phyloP scores from a whole-genome alignment of 78 protist genomes.

The Isochrysis galbana region DNA sequence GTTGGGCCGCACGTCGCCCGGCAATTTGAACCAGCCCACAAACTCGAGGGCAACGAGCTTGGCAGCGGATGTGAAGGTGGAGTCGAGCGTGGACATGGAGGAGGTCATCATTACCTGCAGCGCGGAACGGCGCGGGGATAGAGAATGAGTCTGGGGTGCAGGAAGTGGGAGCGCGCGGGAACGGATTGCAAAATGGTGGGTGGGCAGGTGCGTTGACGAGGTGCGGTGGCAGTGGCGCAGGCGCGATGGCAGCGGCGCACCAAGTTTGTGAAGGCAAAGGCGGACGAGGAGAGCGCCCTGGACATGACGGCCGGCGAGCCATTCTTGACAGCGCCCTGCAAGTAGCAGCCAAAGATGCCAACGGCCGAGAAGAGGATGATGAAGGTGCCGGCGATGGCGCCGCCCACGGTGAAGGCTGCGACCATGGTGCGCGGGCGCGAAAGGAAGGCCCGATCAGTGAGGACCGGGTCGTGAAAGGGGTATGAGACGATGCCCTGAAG shows the following conservation, averaged over 20 bases:
- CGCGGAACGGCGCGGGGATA: neutral
- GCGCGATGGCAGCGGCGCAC: neutral
- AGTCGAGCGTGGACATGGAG: conserved; percentile 10
- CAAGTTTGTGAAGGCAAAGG: neutral
- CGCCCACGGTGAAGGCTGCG: neutral
- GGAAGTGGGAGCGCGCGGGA: too few species aligned
- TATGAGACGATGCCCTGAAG: neutral
- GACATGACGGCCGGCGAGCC: neutral
- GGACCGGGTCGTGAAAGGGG: conserved; percentile 29
- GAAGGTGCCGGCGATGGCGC: neutral
- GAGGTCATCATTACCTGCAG: conserved; percentile 1
- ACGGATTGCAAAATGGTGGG: too few species aligned
- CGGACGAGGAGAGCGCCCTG: neutral
- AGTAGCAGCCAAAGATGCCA: neutral
- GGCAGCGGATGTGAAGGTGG: neutral
- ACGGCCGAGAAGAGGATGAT: neutral
- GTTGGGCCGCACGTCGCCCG: neutral
- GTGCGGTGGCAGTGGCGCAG: too few species aligned
- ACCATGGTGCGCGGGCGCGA: conserved; percentile 11
- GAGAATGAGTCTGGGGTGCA: neutral
- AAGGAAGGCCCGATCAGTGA: conserved; percentile 30
- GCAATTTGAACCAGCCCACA: neutral
- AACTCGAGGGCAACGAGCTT: neutral
- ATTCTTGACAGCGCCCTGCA: neutral
- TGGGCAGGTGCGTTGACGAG: too few species aligned